Percentiles rank a stretch among this genome's conserved stretches.
Conservation (phyloP, 192 early-diverging fungal species). For the Anaeromyces robustus region DNA sequence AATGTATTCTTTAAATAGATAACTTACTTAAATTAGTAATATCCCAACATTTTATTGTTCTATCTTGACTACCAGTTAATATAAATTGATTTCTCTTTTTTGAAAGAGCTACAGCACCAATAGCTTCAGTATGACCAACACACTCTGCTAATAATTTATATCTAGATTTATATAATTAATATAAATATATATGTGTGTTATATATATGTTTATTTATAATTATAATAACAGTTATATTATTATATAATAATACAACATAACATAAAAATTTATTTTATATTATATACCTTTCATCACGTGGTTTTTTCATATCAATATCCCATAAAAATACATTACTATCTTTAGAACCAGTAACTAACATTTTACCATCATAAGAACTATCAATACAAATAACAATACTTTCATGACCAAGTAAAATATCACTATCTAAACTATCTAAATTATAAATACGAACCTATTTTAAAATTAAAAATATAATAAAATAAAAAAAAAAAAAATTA, state of each 20-base stretch:
- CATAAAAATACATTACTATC: constrained; percentile 79
- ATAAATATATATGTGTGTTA: not conserved
- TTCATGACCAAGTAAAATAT: constrained; percentile 74
- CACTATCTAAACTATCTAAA: constrained; percentile 57
- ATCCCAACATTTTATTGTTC: constrained; percentile 36
- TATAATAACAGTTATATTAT: no score
- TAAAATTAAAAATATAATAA: not conserved
- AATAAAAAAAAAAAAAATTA: not conserved
- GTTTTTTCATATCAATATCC: constrained; percentile 45
- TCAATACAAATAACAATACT: constrained; percentile 76
- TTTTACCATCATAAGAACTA: constrained; percentile 43
- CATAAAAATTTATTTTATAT: no score
- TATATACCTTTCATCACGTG: constrained; percentile 18
- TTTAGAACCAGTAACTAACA: constrained; percentile 77
- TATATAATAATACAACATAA: no score
- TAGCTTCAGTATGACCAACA: constrained; percentile 80
- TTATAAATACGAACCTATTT: constrained; percentile 64
- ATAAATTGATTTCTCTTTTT: constrained; percentile 47
- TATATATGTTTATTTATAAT: constrained; percentile 9
- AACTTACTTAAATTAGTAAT: constrained; percentile 65
- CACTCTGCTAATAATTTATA: constrained; percentile 52
- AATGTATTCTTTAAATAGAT: constrained; percentile 28
- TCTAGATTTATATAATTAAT: constrained; percentile 7
- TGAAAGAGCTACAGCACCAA: constrained; percentile 74
- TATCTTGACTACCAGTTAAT: constrained; percentile 80